Evolutionary conservation across 495 filamentous ascomycete species (phyloP), one percentile per base, ranked within the genome.

Genomic region (Chlorociboria aeruginascens): DNA sequence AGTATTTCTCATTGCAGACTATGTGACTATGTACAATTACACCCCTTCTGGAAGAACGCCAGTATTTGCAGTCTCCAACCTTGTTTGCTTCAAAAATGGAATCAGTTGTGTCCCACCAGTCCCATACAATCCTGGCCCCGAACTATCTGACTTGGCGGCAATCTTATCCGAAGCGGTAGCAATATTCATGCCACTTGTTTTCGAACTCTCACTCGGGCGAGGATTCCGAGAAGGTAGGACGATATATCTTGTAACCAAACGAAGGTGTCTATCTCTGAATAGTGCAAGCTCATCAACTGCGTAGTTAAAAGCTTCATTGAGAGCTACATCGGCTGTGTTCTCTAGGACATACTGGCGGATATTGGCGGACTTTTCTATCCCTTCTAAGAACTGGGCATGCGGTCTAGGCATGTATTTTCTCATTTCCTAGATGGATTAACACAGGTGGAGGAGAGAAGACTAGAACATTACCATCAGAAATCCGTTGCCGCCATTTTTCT

Each of bases 71-170:
- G 50, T 55, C 39, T 60, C 57, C 46, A 60, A 37, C 11, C 57
- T 47, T 45, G 39, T 49, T 14, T 54, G 50, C 33, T 47, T 56
- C 36, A 63, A 48, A 29, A 63, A 63, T 3, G 58, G 56, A 6
- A 61, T 11, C 38, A 63, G 42, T 17, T 52, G 40, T 20, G 61
- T 63, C n/a, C 61, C 61, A 13, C 61, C 61, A 14, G 61, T 63
- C 10, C 61, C 61, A 9, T 16, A 43, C 8, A 43, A 32, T n/a
- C 40, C 40, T 12, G n/a, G 12, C 16, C 7, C 9, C 40, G 40
- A 43, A 7, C n/a, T 9, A 8, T 32, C 20, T 4, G 20, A 25
- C 34, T 49, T 49, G 16, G 32, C 45, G 8, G 34, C 45, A 6
- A 40, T 54, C 1, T 40, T 47, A 0, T 50, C 45, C 14, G 39